A percentile compares a stretch with the other conserved stretches of the same genome.
phyloP scores from a whole-genome alignment of 164 flowering plant species.

The Malania oleifera region DNA sequence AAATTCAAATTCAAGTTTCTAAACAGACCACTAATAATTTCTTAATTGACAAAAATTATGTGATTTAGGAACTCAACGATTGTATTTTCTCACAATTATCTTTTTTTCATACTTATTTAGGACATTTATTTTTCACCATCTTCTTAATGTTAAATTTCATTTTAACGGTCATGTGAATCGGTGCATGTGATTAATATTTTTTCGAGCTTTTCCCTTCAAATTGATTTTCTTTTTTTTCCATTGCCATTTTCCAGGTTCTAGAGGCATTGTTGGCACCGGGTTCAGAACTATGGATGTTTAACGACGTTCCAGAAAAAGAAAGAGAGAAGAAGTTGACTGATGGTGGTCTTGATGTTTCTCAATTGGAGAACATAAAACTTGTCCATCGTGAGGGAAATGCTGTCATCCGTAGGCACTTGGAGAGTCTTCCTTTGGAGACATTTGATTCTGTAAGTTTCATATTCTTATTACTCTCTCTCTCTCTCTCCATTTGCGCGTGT shows the following conservation, averaged over 20 bases:
- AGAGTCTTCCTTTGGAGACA: constrained; percentile 85
- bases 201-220: neutral
- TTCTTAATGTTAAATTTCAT: too few relatives aligned
- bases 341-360: constrained; percentile 74
- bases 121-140: too few relatives aligned
- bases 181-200: too few relatives aligned
- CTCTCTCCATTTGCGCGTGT: too few relatives aligned
- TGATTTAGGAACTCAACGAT: too few relatives aligned
- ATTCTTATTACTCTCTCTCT: constrained; percentile 1
- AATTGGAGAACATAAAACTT: constrained; percentile 62
- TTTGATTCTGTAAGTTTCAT: constrained; percentile 85
- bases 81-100: too few relatives aligned
- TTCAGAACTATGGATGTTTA: constrained; percentile 94
- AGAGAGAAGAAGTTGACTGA: constrained; percentile 74
- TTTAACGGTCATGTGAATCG: too few relatives aligned
- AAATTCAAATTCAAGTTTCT: too few relatives aligned
- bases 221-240: neutral
- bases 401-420: constrained; percentile 78
- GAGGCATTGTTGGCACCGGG: constrained; percentile 81
- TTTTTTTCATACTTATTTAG: too few relatives aligned
- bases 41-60: too few relatives aligned
- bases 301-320: constrained; percentile 77
- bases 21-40: too few relatives aligned
- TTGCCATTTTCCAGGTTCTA: constrained; percentile 46
- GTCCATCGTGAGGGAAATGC: constrained; percentile 92